Base-by-base conservation (phyloP, 768 basidiomycete genomes). In the Dacryopinax primogenitus region DNA sequence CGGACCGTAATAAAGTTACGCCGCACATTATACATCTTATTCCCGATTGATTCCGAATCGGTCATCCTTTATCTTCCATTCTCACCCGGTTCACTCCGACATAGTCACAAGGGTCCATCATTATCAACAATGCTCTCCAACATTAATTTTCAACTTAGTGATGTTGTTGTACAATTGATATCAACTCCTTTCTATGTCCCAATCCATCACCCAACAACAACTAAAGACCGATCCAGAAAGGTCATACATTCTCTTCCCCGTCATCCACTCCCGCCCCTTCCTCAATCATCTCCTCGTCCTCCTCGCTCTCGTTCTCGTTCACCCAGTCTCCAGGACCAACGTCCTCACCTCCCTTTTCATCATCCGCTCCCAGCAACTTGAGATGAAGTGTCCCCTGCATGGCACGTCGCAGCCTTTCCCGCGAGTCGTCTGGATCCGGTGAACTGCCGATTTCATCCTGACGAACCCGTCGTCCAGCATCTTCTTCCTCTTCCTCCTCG, bases 401-500 rank as follows among this genome's bases (percentile, higher is more conserved):
- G 30, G 51, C 51, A 15, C 51, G 51, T 21, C 21, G 23, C 18
- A 58, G 21, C 21, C 51, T 23, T 30, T 58, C 51, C 32, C 51
- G 51, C 15, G 51, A 28, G 6, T 58, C 51, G 30, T 58, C 51
- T 15, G 23, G 26, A 28, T 58, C 51, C 26, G 51, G 51, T 11
- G 51, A 58, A 58, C 51, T 58, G 11, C 26, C 12, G 7, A 4
- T 21, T 3, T 30, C 51, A 58, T 2, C 26, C 13, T 15, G 26
- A 26, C 26, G 26, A 6, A 11, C 13, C 18, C 13, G 84, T 73
- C 89, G 88, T 63, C 75, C 76, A 32, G 84, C 83, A 67, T 85
- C 85, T 71, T 86, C 87, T 73, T 87, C 87, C 15, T 86, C 86
- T 7, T 85, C 84, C 33, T 85, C 85, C 47, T 82, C 51, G 13